Evolutionary conservation across 2,329 filamentous ascomycete genomes (phyloP).

Genomic region (Fusarium coicis): DNA sequence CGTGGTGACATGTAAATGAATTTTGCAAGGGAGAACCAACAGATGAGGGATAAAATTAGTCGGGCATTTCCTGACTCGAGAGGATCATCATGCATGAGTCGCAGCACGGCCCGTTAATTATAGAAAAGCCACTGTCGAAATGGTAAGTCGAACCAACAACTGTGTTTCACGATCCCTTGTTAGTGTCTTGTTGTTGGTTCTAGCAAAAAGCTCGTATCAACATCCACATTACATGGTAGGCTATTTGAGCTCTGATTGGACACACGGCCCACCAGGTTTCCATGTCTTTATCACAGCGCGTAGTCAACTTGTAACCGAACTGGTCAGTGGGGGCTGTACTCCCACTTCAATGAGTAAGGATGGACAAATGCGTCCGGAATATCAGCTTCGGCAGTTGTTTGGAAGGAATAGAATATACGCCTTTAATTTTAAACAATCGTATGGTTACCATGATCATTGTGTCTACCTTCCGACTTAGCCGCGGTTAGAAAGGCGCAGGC

Average conservation of each 20-base stretch:
- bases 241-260: rapidly evolving
- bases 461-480: neutral
- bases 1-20: neutral
- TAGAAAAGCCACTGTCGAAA: neutral
- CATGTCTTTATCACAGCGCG: neutral
- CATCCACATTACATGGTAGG: neutral
- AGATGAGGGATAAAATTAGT: neutral
- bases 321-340: neutral
- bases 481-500: neutral
- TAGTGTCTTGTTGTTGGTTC: neutral
- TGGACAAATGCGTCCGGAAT: rapidly evolving
- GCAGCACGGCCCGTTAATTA: neutral
- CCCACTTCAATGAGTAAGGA: neutral
- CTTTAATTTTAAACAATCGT: rapidly evolving
- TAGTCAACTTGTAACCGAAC: no score
- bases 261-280: rapidly evolving
- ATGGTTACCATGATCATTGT: rapidly evolving
- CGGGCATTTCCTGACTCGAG: neutral
- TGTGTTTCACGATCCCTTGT: neutral
- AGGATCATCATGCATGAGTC: neutral
- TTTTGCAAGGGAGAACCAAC: neutral
- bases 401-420: rapidly evolving
- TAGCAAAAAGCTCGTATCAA: neutral
- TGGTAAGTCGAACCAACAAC: neutral
- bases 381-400: neutral